Evolutionary conservation across 345 rosid species (phyloP).

Genomic region (Syzygium grande): DNA sequence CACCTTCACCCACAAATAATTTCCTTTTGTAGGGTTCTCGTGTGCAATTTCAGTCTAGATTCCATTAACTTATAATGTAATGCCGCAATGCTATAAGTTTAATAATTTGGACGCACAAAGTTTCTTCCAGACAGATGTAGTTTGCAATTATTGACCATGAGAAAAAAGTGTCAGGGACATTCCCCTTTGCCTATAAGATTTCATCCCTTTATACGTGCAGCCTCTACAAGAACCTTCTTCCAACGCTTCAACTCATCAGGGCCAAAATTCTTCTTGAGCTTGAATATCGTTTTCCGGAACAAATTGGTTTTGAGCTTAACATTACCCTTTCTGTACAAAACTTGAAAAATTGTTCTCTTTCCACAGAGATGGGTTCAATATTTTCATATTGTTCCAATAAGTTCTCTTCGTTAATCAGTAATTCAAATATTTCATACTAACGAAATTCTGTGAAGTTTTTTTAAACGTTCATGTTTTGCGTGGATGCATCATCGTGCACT

Average conservation of each 20-base stretch:
- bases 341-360: not conserved
- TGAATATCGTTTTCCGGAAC: rapidly evolving
- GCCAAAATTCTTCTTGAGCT: not conserved
- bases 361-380: not conserved
- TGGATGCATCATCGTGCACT: not conserved
- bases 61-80: not conserved
- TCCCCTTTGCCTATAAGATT: too few relatives aligned
- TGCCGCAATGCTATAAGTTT: not conserved
- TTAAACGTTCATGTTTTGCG: not conserved
- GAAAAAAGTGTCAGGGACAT: not conserved
- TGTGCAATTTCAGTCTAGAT: not conserved
- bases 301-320: not conserved
- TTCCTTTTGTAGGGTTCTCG: not conserved
- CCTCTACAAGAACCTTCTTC: not conserved
- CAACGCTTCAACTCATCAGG: not conserved
- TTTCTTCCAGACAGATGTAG: not conserved
- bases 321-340: too few relatives aligned
- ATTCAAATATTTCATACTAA: not conserved
- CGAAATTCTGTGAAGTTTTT: not conserved
- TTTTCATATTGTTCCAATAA: not conserved
- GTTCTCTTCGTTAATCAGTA: not conserved
- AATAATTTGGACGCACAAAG: not conserved
- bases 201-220: not conserved
- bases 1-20: not conserved
- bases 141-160: not conserved